A percentile compares a stretch with the other conserved stretches of the same genome.
phyloP scores from a whole-genome alignment of 495 filamentous ascomycete genomes.

The Aspergillus indologenus region DNA sequence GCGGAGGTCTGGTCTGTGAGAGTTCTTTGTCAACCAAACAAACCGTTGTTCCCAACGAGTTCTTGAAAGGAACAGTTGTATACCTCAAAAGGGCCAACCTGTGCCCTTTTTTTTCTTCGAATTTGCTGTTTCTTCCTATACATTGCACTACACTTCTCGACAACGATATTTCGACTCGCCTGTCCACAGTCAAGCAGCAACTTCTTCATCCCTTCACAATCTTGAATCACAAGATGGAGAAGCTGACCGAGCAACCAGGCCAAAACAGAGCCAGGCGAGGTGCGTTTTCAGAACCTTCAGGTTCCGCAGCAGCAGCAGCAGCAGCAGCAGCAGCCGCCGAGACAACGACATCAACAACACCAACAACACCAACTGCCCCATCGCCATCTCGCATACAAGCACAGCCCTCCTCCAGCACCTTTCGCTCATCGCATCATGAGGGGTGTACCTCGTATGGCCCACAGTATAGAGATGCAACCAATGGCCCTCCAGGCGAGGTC shows the following conservation, averaged over 20 bases:
- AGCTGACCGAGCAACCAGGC: not conserved
- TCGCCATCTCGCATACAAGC: not conserved
- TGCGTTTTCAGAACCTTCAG: not conserved
- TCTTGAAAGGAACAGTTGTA: not conserved
- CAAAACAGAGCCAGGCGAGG: not conserved
- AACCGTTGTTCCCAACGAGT: not conserved
- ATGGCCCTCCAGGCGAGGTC: not conserved
- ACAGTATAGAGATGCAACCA: not conserved
- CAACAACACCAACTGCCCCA: not conserved
- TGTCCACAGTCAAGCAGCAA: not conserved
- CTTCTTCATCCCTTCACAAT: not conserved
- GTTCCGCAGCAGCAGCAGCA: not conserved
- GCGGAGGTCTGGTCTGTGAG: not conserved
- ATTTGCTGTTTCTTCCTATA: not conserved
- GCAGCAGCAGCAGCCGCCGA: not conserved
- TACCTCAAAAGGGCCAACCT: not conserved
- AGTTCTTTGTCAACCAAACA: not conserved
- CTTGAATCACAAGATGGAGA: not conserved
- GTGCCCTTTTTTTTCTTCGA: not conserved
- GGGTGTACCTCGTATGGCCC: too few species aligned
- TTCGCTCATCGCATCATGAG: not conserved
- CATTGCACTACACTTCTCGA: not conserved
- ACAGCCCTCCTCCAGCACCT: not conserved
- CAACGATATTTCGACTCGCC: not conserved
- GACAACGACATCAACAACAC: not conserved